Evolutionary conservation across 306 rosid species (phyloP), one percentile per base, ranked within the genome.

Genomic region (Adenanthera pavonina): DNA sequence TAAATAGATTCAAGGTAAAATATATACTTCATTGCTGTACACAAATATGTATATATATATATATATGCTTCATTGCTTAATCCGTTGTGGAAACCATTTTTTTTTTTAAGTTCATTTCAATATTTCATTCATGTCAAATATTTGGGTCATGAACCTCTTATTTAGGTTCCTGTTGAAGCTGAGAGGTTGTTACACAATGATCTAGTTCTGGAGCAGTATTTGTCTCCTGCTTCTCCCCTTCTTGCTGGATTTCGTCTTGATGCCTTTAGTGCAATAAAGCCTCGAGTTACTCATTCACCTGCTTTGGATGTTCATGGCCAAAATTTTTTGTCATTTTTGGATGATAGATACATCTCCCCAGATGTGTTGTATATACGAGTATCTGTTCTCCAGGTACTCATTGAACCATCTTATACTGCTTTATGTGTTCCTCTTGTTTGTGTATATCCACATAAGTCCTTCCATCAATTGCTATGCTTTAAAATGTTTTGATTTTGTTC

Each of bases 171-270:
- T 1, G 76, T 91, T 86, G 99, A 96, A 87, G 82, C 91, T 53
- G 99, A 96, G 87, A 92, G 97, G 80, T 80, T 89, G 78, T 71
- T 87, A 87, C 89, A 84, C 78, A 85, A 91, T 66, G 98, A 93
- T 87, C 86, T 91, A 74, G 89, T 92, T 79, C 64, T 93, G 89
- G 99, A 96, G 84, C 92, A 91, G 80, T 83, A 81, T 89, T 72
- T 93, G 35, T 86, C 97, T 74, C 92, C 91, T 56, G 85, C 85
- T 78, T 93, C 97, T 40, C 98, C 97, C 72, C 64, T 72, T 85
- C 90, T 92, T 83, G 92, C 94, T 34, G 99, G 99, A 71, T 96
- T 96, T 84, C 98, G 99, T 67, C 81, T 96, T 75, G 99, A 96
- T 79, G 93, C 94, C 88, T 91, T 87, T 53, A 83, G 91, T 65